Evolutionary conservation across 2,329 filamentous ascomycete genomes (phyloP), one percentile per base, ranked within the genome.

Genomic region (Emergomyces africanus): DNA sequence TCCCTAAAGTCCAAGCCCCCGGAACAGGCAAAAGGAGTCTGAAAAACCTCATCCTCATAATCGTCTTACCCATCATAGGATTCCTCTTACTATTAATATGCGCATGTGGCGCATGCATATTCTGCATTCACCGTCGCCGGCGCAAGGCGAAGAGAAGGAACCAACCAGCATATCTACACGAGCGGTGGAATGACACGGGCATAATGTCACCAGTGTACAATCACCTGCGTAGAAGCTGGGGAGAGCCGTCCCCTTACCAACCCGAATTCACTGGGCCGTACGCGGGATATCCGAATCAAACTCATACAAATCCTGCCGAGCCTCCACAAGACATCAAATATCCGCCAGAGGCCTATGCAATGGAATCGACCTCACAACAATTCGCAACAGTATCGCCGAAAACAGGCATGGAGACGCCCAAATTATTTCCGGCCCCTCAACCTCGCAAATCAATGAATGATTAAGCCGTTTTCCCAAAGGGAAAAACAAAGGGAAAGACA

Each of bases 1-100:
- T 63, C 60, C 67, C 62, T 56, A 65, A 56, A 56, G 63, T 59
- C 60, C 59, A 60, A 6, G 61, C 53, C 15, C 65, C 64, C 0
- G 64, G 62, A 14, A 56, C 61, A 1, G 42, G 18, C 8, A 58
- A 58, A 39, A 30, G 3, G 35, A 59, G 54, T 35, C 2, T 55
- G 15, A 64, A 68, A n/a, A 69, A 72, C 44, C 69, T 77, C 1
- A 69, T 71, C 12, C 56, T 77, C 12, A 68, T 75, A 20, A 75
- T 78, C 42, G 73, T 72, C 0, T 65, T 78, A 2, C 75, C 75
- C 6, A 71, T 78, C 39, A 63, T 77, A 15, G 74, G 70, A 5
- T 75, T 75, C 61, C 61, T 76, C 2, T 65, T 77, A 30, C 57
- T 77, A 2, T 61, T 74, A 33, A 63, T 64, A 30, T 60, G 65